Base-by-base conservation (phyloP, 164 flowering plant species). In the Umbellularia californica region DNA sequence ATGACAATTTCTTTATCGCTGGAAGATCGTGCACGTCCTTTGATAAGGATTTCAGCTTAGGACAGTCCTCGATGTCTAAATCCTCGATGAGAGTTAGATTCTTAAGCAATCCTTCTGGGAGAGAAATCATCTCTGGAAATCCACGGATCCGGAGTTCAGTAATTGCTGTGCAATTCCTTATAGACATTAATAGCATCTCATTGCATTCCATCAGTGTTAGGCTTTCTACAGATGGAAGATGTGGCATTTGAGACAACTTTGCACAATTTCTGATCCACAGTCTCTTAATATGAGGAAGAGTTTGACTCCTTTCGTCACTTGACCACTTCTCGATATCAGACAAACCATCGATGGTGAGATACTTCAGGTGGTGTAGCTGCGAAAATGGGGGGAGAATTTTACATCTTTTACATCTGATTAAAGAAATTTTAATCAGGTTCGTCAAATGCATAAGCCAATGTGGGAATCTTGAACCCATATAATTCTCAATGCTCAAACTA, bases 381-480 rank as follows among this genome's bases (percentile, higher is more conserved):
- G 78, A 81, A 3, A 83, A 33, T 23, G 70, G 41, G 0, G 82
- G 83, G 6, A 80, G 71, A 0, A 4, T 20, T 6, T 58, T 9
- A 17, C 80, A 80, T 25, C 51, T 70, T 64, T 12, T 52, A 41
- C 85, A 85, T 68, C 78, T 70, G 5, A 22, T 58, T 11, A 85
- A 60, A 2, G 6, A 65, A 3, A 82, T 3, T 1, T 24, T 6
- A 7, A 60, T 20, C 20, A 82, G 62, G 15, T 72, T 77, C 14
- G 0, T 7, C 22, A 22, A 35, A 25, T 60, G 28, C n/a, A 3
- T 13, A 58, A 68, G 24, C 87, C 84, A 82, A 17, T 12, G 0
- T 24, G 84, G 85, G 22, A 81, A 75, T 1, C 2, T 28, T 5
- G 20, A 2, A 20, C 85, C 87, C 12, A 58, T 52, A 58, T 75